Base-by-base conservation (phyloP, 1,284 basidiomycete genomes). In the Hymenochaete sp. region DNA sequence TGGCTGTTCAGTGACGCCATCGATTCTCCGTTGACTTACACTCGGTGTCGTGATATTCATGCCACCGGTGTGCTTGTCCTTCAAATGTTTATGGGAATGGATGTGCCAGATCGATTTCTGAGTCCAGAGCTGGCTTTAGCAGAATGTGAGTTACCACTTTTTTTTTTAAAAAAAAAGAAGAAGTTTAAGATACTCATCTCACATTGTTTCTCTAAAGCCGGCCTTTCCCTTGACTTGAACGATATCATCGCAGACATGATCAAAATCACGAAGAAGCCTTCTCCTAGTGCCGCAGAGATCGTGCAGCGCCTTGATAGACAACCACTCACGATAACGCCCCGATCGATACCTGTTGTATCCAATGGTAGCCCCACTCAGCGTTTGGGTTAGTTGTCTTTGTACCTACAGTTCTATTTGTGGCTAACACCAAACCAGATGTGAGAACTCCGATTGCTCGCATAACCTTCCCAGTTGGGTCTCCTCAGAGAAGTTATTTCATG, bases 51-150 rank as follows among this genome's bases (percentile, higher is more conserved):
- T 19, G 86, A 89, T 55, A 77, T 89, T 13, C 83, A 87, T 56
- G 68, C 72, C n/a, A 73, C 77, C 0, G 86, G 83, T 0, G 72
- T 88, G 32, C 68, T 86, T 3, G 64, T 87, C 27, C 53, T 88
- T 40, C 83, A 87, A 60, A 88, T 89, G 85, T 60, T 88, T 9
- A 59, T 82, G 19, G 84, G 86, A 0, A 62, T 78, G 45, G 72
- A 81, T 52, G 79, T 86, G 4, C 71, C 73, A 44, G 67, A 76
- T 2, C 55, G 56, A 21, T 70, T 59, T 49, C 56, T 59, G 4
- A 65, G 67, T 51, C 57, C 59, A 13, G 58, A 62, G n/a, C 45
- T 55, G 4, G 63, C 62, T 0, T 45, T 67, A 19, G 50, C 51
- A 7, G 50, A 55, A 16, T 56, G 62, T 61, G 47, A 29, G 48